phyloP scores from a whole-genome alignment of 1,284 basidiomycete species.

The Heliocybe sulcata region DNA sequence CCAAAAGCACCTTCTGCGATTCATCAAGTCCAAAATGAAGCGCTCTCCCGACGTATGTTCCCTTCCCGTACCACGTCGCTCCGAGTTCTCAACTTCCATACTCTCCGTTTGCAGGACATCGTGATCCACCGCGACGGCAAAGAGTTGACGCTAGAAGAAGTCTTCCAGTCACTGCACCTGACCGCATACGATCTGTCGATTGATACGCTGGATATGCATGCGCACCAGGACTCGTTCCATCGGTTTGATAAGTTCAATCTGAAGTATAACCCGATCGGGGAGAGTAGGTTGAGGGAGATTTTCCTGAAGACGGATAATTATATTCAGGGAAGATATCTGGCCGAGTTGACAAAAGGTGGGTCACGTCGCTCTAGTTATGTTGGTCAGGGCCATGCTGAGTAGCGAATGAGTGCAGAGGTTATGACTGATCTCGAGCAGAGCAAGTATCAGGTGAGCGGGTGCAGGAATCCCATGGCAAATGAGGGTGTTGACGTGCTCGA shows the following conservation, averaged over 20 bases:
- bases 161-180: conserved; percentile 92
- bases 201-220: conserved; percentile 99
- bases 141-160: conserved; percentile 85
- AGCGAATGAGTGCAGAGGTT: conserved; percentile 54
- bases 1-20: conserved; percentile 98
- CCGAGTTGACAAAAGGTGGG: conserved; percentile 87
- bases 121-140: conserved; percentile 94
- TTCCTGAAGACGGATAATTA: conserved; percentile 98
- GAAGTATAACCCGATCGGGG: conserved; percentile 93
- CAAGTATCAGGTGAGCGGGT: conserved; percentile 91
- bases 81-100: neutral
- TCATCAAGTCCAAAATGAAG: conserved; percentile 98
- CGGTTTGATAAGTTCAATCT: conserved; percentile 96
- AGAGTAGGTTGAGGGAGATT: conserved; percentile 92
- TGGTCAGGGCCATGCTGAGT: neutral
- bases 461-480: neutral
- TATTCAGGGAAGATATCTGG: conserved; percentile 88
- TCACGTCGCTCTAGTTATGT: neutral
- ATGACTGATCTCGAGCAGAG: conserved; percentile 96
- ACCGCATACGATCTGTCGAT: conserved; percentile 98
- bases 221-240: conserved; percentile 96
- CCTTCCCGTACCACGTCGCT: neutral
- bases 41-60: conserved; percentile 58
- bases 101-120: conserved; percentile 57
- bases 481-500: neutral